Conservation (phyloP, 495 filamentous ascomycete species). For the Xylaria grammica region DNA sequence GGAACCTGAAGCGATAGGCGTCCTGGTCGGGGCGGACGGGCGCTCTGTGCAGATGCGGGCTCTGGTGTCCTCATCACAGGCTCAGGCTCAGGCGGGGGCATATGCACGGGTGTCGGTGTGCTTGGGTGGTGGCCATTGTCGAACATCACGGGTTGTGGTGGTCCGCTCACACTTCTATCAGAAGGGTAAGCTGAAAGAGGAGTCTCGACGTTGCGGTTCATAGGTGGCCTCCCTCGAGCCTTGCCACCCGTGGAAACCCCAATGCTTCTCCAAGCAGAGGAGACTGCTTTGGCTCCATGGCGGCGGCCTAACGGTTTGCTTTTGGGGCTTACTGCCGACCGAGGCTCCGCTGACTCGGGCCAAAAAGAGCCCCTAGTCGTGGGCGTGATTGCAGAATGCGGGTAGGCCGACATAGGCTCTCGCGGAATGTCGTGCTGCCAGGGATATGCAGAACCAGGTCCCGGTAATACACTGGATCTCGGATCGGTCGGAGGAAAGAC, state of each 20-base stretch:
- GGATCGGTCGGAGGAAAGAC: constrained; percentile 38
- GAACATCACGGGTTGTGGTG: constrained; percentile 22
- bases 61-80: constrained; percentile 25
- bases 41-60: constrained; percentile 27
- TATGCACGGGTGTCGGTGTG: constrained; percentile 25
- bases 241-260: constrained; percentile 72
- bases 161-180: constrained; percentile 40
- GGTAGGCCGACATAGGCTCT: constrained; percentile 71
- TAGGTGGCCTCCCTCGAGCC: constrained; percentile 82
- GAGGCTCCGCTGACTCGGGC: constrained; percentile 62
- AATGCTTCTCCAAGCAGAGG: constrained; percentile 87
- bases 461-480: constrained; percentile 35
- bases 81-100: constrained; percentile 32
- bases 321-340: constrained; percentile 71
- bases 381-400: constrained; percentile 81
- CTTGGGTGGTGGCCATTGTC: constrained; percentile 27
- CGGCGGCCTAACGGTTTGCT: constrained; percentile 64
- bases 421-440: constrained; percentile 51
- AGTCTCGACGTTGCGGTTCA: constrained; percentile 70
- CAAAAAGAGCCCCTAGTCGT: constrained; percentile 53
- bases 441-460: constrained; percentile 31
- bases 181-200: constrained; percentile 89
- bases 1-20: constrained; percentile 83
- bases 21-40: constrained; percentile 45
- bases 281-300: constrained; percentile 89